phyloP scores from a whole-genome alignment of 2,329 filamentous ascomycete genomes.

The Aotearoamyces nothofagi region DNA sequence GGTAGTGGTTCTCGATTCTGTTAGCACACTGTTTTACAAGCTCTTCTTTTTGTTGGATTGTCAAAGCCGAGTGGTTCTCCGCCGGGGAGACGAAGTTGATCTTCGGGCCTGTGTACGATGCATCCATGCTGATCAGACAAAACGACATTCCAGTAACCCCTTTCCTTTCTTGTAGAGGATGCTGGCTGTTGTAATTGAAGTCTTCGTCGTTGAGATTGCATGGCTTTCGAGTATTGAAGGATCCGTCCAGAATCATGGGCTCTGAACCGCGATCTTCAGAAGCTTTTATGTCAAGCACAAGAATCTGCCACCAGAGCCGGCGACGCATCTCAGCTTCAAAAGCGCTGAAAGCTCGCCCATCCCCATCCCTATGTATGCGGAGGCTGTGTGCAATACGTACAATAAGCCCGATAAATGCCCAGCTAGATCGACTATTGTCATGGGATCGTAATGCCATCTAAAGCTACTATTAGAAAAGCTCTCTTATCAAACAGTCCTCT shows the following conservation, averaged over 20 bases:
- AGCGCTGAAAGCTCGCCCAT: constrained; percentile 27
- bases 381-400: constrained; percentile 22
- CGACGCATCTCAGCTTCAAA: constrained; percentile 36
- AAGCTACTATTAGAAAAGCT: constrained; percentile 1
- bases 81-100: constrained; percentile 3
- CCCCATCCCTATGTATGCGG: constrained; percentile 33
- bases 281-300: constrained; percentile 29
- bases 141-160: constrained; percentile 9
- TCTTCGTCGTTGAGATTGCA: constrained; percentile 36
- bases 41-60: neutral
- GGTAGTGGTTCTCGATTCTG: neutral
- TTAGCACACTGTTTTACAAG: neutral
- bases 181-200: constrained; percentile 15
- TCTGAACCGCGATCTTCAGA: constrained; percentile 33
- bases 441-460: constrained; percentile 5
- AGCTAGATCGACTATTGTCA: constrained; percentile 21
- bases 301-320: constrained; percentile 34
- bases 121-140: constrained; percentile 3
- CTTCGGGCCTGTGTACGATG: constrained; percentile 1
- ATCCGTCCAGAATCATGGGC: constrained; percentile 24
- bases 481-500: neutral
- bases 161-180: constrained; percentile 3
- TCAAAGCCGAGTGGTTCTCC: neutral
- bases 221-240: constrained; percentile 31
- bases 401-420: constrained; percentile 25